Conservation (phyloP, 2,329 filamentous ascomycete genomes). For the Gaeumannomyces sp. region DNA sequence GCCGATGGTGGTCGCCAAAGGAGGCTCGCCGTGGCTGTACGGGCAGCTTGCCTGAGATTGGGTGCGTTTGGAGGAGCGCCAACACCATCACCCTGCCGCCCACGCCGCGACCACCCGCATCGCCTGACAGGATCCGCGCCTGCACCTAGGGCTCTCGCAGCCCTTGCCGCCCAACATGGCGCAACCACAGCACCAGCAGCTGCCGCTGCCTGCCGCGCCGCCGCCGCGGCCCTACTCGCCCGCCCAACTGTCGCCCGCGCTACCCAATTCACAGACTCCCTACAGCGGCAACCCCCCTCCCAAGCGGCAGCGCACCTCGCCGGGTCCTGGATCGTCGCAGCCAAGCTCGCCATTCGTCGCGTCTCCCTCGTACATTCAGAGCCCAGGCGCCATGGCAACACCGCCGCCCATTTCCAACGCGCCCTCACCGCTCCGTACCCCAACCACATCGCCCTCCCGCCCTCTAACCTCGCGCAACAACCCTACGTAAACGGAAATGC, state of each 20-base stretch:
- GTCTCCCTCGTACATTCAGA: slow-evolving; percentile 23
- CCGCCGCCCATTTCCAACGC: slow-evolving; percentile 10
- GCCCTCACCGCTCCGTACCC: slow-evolving; percentile 50
- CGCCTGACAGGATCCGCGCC: background rate
- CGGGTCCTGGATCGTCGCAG: slow-evolving; percentile 4
- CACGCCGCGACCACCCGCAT: background rate
- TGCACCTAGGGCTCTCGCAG: background rate
- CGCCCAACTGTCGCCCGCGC: slow-evolving; percentile 1
- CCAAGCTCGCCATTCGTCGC: slow-evolving; percentile 19
- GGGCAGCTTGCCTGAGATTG: slow-evolving; percentile 7
- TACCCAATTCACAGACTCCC: slow-evolving; percentile 1
- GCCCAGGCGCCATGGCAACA: slow-evolving; percentile 14
- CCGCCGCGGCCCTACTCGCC: slow-evolving; percentile 3
- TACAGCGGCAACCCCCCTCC: slow-evolving; percentile 4
- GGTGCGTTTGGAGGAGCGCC: background rate
- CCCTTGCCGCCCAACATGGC: slow-evolving; percentile 39
- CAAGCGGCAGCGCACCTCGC: slow-evolving; percentile 6
- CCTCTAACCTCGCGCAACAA: slow-evolving; percentile 19
- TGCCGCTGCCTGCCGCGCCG: slow-evolving; percentile 11
- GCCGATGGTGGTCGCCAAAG: slow-evolving; percentile 6
- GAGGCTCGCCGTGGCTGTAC: slow-evolving; percentile 7
- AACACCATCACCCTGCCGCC: background rate
- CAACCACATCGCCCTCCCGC: slow-evolving; percentile 39
- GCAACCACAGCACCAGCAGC: slow-evolving; percentile 47
- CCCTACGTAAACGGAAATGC: slow-evolving; percentile 20